These are phyloP conservation scores for Sistotremastrum niveocremeum DNA, from an alignment of 768 basidiomycete species.

Conservation along the genomic window DNA sequence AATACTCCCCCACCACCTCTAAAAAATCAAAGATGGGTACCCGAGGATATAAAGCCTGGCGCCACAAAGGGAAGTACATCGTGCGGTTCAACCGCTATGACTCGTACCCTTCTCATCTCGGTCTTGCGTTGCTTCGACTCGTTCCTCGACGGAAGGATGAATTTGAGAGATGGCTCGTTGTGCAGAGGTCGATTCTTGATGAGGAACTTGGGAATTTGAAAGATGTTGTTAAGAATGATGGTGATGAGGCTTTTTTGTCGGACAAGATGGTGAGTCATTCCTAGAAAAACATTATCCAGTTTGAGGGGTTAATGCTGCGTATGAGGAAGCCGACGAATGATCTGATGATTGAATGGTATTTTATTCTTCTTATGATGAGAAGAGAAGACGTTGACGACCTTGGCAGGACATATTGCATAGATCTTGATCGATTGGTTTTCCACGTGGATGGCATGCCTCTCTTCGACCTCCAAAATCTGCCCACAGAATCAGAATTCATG, in stretches of 20 bases:
- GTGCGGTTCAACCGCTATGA: conserved; percentile 11
- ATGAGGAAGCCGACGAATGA: conserved; percentile 7
- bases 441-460: conserved; percentile 7
- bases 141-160: conserved; percentile 8
- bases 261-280: not conserved
- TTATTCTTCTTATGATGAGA: too few relatives aligned
- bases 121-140: conserved; percentile 9
- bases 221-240: not conserved
- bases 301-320: not conserved
- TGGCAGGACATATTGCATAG: conserved; percentile 11
- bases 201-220: conserved; percentile 4
- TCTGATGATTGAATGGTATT: conserved; percentile 15
- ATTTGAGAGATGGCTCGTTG: conserved; percentile 9
- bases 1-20: too few relatives aligned
- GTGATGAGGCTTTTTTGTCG: not conserved
- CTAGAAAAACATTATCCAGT: too few relatives aligned
- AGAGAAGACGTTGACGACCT: too few relatives aligned
- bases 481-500: conserved; percentile 9
- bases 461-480: conserved; percentile 8
- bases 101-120: conserved; percentile 13
- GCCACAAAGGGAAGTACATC: conserved; percentile 12
- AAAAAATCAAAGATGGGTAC: conserved; percentile 8
- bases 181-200: conserved; percentile 4
- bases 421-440: conserved; percentile 18
- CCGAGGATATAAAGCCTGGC: conserved; percentile 11